Base-by-base conservation (phyloP, 495 filamentous ascomycete species). In the Aspergillus hancockii region DNA sequence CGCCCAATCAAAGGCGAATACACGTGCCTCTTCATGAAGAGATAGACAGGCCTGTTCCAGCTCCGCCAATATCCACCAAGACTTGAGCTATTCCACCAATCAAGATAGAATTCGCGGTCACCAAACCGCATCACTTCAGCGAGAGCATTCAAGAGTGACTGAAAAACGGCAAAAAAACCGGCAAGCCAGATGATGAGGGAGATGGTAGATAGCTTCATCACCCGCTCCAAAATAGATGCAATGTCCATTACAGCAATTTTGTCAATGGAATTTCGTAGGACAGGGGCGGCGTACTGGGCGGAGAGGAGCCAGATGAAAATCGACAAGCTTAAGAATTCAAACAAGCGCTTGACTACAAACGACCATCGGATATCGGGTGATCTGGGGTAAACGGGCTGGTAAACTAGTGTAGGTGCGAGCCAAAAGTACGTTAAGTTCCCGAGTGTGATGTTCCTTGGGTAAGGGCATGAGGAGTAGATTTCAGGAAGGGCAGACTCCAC, bases 1-100 rank as follows among this genome's bases (percentile, higher is more conserved):
- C 93, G 81, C 4, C 89, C 88, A 19, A 94, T 83, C 49, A 98
- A 75, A 0, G 94, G 94, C 23, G 86, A 85, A 76, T 90, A 97
- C 30, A 98, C 84, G 70, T 98, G 94, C 40, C 94, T 76, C 65
- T 88, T 90, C 91, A 98, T 97, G 74, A 95, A 98, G 49, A 90
- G 83, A 68, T 95, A 95, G 12, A 98, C 93, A 2, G 94, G 94
- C 64, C 94, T 95, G 69, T 98, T 98, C 94, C 94, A 98, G 0
- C 88, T 90, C 22, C 91, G 83, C 94, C 94, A 98, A 77, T 98
- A 98, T 8, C 79, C 80, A 3, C 93, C 91, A 3, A 98, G 75
- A 59, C 87, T 90, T 16, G 86, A 85, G 46, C 87, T 91, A 67
- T 98, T 98, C 94, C 93, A 98, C 94, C 94, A 98, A 58, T 94